Conservation (phyloP, 23 red algal genomes). For the Gracilariopsis chorda region DNA sequence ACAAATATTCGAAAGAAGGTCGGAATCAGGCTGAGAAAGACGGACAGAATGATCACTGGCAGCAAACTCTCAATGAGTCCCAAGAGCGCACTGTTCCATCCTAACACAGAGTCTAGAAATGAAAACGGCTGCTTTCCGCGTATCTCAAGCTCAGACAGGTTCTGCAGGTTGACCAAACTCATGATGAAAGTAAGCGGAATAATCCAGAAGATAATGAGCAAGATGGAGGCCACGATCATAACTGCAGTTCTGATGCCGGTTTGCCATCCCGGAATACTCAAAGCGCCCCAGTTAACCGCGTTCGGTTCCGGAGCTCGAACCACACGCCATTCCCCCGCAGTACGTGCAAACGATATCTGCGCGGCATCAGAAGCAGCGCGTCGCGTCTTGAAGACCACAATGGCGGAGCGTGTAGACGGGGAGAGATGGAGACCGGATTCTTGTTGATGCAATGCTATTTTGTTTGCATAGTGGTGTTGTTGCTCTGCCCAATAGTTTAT, state of each 20-base stretch:
- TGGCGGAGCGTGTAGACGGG: slow-evolving; percentile 29
- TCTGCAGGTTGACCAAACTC: slow-evolving; percentile 39
- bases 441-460: slow-evolving; percentile 39
- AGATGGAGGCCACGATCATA: background rate
- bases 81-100: background rate
- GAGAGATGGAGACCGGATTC: background rate
- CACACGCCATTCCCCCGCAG: slow-evolving; percentile 40
- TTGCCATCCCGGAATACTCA: slow-evolving; percentile 25
- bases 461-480: slow-evolving; percentile 41
- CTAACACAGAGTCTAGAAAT: slow-evolving; percentile 36
- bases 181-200: slow-evolving; percentile 55
- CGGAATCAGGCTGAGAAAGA: slow-evolving; percentile 51
- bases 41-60: slow-evolving; percentile 53
- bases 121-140: slow-evolving; percentile 35
- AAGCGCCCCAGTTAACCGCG: slow-evolving; percentile 54
- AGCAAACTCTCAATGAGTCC: slow-evolving; percentile 56
- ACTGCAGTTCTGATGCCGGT: slow-evolving; percentile 17
- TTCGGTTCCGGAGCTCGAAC: slow-evolving; percentile 64
- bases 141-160: slow-evolving; percentile 42
- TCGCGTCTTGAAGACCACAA: slow-evolving; percentile 59
- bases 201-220: slow-evolving; percentile 72
- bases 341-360: slow-evolving; percentile 43
- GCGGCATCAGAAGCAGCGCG: slow-evolving; percentile 46
- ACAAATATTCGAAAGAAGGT: slow-evolving; percentile 45
- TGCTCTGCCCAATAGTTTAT: slow-evolving; percentile 67